Conservation (phyloP, 2,329 filamentous ascomycete species). For the Paecilomyces sp. region DNA sequence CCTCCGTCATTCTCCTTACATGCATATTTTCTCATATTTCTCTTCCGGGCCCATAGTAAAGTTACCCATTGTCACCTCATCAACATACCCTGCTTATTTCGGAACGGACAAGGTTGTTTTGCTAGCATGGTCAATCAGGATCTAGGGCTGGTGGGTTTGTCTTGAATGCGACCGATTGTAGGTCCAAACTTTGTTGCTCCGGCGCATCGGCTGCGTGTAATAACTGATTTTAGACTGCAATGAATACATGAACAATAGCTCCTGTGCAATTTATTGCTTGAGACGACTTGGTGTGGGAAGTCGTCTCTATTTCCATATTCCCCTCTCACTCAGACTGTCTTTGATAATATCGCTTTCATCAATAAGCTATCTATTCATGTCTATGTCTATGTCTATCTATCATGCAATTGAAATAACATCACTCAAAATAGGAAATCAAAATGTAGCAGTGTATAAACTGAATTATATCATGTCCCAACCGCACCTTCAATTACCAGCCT, state of each 20-base stretch:
- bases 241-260: constrained; percentile 1
- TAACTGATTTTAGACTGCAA: constrained; percentile 20
- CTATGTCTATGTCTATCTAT: not conserved
- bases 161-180: not conserved
- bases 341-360: not conserved
- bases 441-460: not conserved
- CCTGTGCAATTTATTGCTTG: not conserved
- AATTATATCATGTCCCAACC: not conserved
- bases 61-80: constrained; percentile 2
- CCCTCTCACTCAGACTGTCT: not conserved
- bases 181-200: not conserved
- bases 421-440: not conserved
- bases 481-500: not conserved
- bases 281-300: not conserved
- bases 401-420: not conserved
- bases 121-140: not conserved
- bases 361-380: not conserved
- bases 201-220: constrained; percentile 7
- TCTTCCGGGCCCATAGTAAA: not conserved
- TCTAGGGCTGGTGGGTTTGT: constrained; percentile 9
- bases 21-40: not conserved
- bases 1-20: not conserved
- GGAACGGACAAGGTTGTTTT: constrained; percentile 1
- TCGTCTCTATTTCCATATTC: not conserved
- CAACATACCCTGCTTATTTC: constrained; percentile 1